Conservation (phyloP, 257 asterid species). For the Cordia subcordata region DNA sequence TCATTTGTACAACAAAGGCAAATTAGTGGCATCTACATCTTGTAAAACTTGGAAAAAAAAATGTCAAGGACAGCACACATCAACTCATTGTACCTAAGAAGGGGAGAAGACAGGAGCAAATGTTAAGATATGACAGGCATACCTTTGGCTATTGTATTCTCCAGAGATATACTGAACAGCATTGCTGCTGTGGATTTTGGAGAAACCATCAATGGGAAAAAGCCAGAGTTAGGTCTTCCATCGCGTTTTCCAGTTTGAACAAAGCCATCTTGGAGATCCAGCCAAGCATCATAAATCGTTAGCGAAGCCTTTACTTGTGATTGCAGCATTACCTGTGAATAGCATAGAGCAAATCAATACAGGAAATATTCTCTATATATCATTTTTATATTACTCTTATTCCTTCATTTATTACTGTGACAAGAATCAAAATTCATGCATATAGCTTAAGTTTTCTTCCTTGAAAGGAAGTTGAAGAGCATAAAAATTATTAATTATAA, state of each 20-base stretch:
- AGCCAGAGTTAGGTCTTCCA: slow-evolving; percentile 67
- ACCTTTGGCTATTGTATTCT: slow-evolving; percentile 43
- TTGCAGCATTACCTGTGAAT: slow-evolving; percentile 67
- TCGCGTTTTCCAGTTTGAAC: slow-evolving; percentile 66
- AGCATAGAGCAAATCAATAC: too few relatives aligned
- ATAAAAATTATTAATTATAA: too few relatives aligned
- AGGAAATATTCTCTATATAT: too few relatives aligned
- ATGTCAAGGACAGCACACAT: neutral
- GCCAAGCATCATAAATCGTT: slow-evolving; percentile 76
- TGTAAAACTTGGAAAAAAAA: too few relatives aligned
- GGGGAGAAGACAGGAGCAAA: neutral
- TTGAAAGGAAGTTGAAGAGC: too few relatives aligned
- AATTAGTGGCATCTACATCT: too few relatives aligned
- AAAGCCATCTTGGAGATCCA: slow-evolving; percentile 95
- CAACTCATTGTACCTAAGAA: neutral
- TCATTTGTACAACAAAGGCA: too few relatives aligned
- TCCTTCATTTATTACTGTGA: too few relatives aligned
- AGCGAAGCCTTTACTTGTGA: slow-evolving; percentile 94
- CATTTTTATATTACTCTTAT: too few relatives aligned
- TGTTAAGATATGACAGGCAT: slow-evolving; percentile 1
- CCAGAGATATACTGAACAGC: slow-evolving; percentile 68
- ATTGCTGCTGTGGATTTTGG: slow-evolving; percentile 83
- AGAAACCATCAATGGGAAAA: slow-evolving; percentile 77
- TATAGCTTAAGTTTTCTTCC: too few relatives aligned
- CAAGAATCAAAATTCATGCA: too few relatives aligned